Evolutionary conservation across 225 moss, liverwort and hornwort genomes (phyloP), one percentile per base, ranked within the genome.

Genomic region (Thuidium tamariscinum): DNA sequence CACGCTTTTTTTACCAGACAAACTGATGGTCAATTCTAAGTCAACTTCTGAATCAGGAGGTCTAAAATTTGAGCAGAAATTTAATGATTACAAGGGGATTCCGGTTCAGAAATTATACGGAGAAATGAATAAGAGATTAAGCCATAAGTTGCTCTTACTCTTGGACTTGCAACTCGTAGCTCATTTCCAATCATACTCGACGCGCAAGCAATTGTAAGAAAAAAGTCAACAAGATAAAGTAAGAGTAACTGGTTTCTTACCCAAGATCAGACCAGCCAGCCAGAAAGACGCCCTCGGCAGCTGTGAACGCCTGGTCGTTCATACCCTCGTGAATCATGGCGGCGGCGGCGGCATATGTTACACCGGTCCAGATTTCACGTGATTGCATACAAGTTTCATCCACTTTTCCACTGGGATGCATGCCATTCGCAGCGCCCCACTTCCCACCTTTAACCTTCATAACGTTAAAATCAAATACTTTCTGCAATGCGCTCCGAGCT

Each of bases 351-450:
- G 95, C 96, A 82, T 99, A 97, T 66, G 97, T 99, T 59, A 99
- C 93, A 79, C 99, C 97, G 21, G 97, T 97, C 99, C 99, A 99
- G 66, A 99, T 93, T 91, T 97, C 97, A 80, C 97, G 94, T 57
- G 99, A 99, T 86, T 99, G 99, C 99, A 99, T 99, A 67, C 96
- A 95, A 12, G 96, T 97, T 62, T 97, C 99, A 87, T 99, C 99
- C 56, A 97, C 95, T 91, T 92, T 95, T 32, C 99, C 97, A 89
- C 59, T 90, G 39, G 99, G 97, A 64, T 95, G 99, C 99, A 99
- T 96, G 41, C 99, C 99, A 77, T 97, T 99, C 39, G 95, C 95
- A 85, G 99, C 99, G 79, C 99, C 99, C 92, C 91, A 95, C 82
- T 94, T 93, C 52, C 99, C 99, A 77, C 95, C 89, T 74, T 91